Evolutionary conservation across 2,329 filamentous ascomycete genomes (phyloP).

Genomic region (Davidsoniella neocaledoniae): DNA sequence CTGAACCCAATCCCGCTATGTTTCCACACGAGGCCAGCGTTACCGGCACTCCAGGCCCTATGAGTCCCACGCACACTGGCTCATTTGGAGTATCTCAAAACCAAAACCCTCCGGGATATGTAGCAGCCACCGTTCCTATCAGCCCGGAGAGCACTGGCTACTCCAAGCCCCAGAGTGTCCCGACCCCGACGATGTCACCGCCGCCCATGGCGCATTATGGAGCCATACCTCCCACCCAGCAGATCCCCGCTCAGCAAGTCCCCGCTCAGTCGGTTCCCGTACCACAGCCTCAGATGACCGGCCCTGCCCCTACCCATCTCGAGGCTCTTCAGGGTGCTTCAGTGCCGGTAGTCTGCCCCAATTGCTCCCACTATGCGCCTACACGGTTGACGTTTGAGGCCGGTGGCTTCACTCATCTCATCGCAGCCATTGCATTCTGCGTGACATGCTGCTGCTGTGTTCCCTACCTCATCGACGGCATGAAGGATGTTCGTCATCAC

Average conservation of each 20-base stretch:
- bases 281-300: background rate
- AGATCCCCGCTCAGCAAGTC: background rate
- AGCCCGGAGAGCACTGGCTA: background rate
- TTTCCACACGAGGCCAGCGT: background rate
- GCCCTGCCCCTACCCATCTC: background rate
- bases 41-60: background rate
- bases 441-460: conserved; percentile 16
- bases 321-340: conserved; percentile 13
- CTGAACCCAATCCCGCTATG: background rate
- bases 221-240: background rate
- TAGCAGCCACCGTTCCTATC: background rate
- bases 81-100: no score
- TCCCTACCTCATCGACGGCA: conserved; percentile 14
- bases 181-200: background rate
- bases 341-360: conserved; percentile 15
- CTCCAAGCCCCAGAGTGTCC: background rate
- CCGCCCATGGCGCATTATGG: background rate
- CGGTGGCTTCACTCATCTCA: conserved; percentile 15
- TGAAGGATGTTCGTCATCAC: conserved; percentile 16
- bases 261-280: background rate
- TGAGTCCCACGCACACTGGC: background rate
- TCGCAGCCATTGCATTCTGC: conserved; percentile 15
- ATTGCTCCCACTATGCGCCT: conserved; percentile 14
- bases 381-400: background rate
- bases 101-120: background rate